Conservation (phyloP, 1,139 yeast genomes). For the Hanseniaspora uvarum region DNA sequence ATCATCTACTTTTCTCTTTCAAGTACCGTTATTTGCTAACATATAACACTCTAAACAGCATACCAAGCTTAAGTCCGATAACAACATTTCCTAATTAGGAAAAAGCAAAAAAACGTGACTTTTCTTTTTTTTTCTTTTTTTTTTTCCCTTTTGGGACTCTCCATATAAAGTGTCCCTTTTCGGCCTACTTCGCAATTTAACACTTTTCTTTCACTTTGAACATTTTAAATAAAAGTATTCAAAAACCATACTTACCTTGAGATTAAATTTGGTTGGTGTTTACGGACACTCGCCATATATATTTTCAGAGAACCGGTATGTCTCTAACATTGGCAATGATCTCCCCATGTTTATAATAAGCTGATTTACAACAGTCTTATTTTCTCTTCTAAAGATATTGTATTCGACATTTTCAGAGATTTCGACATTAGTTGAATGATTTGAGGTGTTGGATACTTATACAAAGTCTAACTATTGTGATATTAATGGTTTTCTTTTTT, state of each 20-base stretch:
- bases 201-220: not conserved
- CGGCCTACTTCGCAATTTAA: not conserved
- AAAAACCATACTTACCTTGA: constrained; percentile 18
- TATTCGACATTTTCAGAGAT: not conserved
- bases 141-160: too few species aligned
- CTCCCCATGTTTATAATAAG: constrained; percentile 12
- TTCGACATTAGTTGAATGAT: not conserved
- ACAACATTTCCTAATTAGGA: not conserved
- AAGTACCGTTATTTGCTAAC: too few species aligned
- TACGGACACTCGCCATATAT: not conserved
- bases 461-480: constrained; percentile 11
- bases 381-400: constrained; percentile 8
- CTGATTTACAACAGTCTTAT: constrained; percentile 2
- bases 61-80: too few species aligned
- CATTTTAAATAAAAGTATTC: not conserved
- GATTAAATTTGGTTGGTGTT: constrained; percentile 13
- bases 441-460: constrained; percentile 7
- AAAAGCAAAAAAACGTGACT: not conserved
- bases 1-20: too few species aligned
- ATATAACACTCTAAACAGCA: too few species aligned
- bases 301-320: constrained; percentile 5
- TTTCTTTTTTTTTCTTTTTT: not conserved
- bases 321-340: constrained; percentile 15
- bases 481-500: not conserved
- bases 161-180: too few species aligned